Evolutionary conservation across 805 yeast genomes (phyloP).

Genomic region (Maudiozyma barnettii): DNA sequence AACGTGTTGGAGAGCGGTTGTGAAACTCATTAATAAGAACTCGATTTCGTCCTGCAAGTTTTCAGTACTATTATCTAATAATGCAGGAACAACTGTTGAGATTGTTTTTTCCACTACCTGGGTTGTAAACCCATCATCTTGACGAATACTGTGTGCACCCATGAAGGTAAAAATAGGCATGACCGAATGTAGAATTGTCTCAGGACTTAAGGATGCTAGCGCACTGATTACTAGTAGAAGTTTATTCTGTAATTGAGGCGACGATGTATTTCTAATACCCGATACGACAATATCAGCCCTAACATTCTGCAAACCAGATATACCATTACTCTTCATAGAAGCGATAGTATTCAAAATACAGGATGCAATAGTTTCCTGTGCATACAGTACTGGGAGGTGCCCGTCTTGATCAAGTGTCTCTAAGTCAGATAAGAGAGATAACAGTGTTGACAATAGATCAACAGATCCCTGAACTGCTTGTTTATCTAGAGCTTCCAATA

Average conservation of each 20-base stretch:
- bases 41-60: constrained; percentile 59
- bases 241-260: constrained; percentile 93
- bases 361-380: constrained; percentile 83
- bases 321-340: constrained; percentile 36
- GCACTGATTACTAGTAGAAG: constrained; percentile 76
- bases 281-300: constrained; percentile 88
- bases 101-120: constrained; percentile 90
- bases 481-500: constrained; percentile 70
- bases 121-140: constrained; percentile 91
- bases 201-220: constrained; percentile 82
- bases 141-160: constrained; percentile 96
- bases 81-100: constrained; percentile 81
- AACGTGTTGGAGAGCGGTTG: constrained; percentile 90
- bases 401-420: constrained; percentile 87
- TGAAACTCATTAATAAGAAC: constrained; percentile 76
- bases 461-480: constrained; percentile 30
- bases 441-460: constrained; percentile 41
- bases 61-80: constrained; percentile 39
- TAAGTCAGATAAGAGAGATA: constrained; percentile 59
- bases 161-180: constrained; percentile 99
- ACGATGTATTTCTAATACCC: constrained; percentile 76
- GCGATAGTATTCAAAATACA: constrained; percentile 69
- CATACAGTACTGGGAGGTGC: constrained; percentile 78
- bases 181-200: constrained; percentile 83
- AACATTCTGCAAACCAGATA: constrained; percentile 52